Base-by-base conservation (phyloP, 2,329 filamentous ascomycete species). In the Hawksworthiomyces lignivorus region DNA sequence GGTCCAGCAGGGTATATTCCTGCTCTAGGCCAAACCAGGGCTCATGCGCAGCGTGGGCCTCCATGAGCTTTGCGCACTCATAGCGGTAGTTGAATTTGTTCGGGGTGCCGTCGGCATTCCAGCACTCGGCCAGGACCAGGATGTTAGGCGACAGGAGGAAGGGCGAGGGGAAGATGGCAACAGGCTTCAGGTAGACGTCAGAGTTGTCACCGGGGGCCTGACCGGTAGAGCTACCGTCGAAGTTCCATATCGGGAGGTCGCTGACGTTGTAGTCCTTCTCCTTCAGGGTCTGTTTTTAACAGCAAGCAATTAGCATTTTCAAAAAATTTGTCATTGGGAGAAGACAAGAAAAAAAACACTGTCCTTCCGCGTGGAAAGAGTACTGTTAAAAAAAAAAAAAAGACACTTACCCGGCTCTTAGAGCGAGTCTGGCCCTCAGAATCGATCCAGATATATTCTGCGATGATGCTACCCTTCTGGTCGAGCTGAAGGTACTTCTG, bases 81-180 rank as follows among this genome's bases (percentile, higher is more conserved):
- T 96, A 84, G 55, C 92, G 87, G 82, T 83, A 86, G 84, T 98
- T 98, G 84, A 79, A 97, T 69, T 94, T 89, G 82, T 97, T 98
- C 67, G 92, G 92, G 50, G 81, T 87, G 61, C 88, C 89, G 67
- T 96, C 89, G 52, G 85, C 73, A 62, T 90, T 88, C 84, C 87
- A 96, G 68, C 87, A 94, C 74, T 96, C 90, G 62, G 82, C 79
- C 59, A 97, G 84, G 57, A 97, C 90, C 56, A 96, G 80, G 65
- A 96, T 84, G 76, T 96, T 96, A 68, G 85, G 47, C 2, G 42
- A 18, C 48, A 48, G 48, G 17, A 49, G 85, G 82, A 96, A 90
- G 47, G 90, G 90, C 52, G 95, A 88, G 54, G 87, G 84, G 78
- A 79, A 96, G 68, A 88, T 39, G 35, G 52, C 52, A 4, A 54